These are phyloP conservation scores for Scedosporium apiospermum DNA, from an alignment of 2,329 filamentous ascomycete species.

Conservation along the genomic window DNA sequence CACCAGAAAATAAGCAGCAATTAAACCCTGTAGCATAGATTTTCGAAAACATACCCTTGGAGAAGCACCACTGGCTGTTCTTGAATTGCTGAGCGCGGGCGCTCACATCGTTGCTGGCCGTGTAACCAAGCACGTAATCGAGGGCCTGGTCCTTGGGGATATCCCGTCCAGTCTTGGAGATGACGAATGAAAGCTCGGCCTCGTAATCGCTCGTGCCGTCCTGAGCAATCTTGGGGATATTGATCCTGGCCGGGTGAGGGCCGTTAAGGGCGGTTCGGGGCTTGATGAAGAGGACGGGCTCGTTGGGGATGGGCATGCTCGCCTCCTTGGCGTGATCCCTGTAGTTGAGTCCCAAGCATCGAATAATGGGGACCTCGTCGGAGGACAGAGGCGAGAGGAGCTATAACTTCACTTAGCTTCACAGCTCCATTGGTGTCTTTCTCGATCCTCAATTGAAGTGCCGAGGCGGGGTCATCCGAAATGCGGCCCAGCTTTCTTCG, in stretches of 20 bases:
- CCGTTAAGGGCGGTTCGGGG: constrained; percentile 56
- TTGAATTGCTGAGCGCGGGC: constrained; percentile 65
- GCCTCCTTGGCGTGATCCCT: constrained; percentile 62
- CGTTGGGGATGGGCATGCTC: constrained; percentile 58
- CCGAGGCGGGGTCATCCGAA: constrained; percentile 1
- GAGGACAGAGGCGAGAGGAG: constrained; percentile 56
- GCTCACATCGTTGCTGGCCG: constrained; percentile 70
- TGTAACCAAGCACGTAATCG: constrained; percentile 66
- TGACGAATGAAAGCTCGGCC: constrained; percentile 66
- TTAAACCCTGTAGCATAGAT: neutral
- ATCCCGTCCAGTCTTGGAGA: constrained; percentile 57
- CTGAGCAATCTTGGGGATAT: constrained; percentile 56
- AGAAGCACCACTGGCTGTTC: constrained; percentile 60
- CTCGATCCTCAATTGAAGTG: neutral
- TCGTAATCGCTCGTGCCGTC: constrained; percentile 58
- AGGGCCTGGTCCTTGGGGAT: constrained; percentile 57
- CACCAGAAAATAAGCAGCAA: neutral
- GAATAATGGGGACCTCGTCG: constrained; percentile 54
- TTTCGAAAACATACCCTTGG: constrained; percentile 38
- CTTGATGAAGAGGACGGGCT: constrained; percentile 59
- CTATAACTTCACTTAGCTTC: neutral
- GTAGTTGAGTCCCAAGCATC: constrained; percentile 65
- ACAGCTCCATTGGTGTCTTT: neutral
- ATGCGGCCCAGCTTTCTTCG: neutral
- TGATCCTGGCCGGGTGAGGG: constrained; percentile 51